These are phyloP conservation scores for Colletotrichum nymphaeae DNA, from an alignment of 2,329 filamentous ascomycete genomes.

Conservation along the genomic window DNA sequence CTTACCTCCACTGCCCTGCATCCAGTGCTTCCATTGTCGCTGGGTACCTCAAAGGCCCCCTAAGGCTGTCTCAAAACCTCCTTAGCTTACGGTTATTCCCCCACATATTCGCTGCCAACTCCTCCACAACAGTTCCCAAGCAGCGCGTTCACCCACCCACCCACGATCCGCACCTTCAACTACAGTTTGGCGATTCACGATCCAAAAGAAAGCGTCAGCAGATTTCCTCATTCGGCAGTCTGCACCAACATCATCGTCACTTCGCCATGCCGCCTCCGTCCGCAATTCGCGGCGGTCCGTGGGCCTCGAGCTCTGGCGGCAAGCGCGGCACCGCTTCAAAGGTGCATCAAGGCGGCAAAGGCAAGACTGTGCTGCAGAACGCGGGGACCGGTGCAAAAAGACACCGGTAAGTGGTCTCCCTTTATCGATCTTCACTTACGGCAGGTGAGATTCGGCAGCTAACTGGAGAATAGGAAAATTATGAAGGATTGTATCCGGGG, in stretches of 20 bases:
- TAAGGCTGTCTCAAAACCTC: no score
- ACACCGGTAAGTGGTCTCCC: conserved; percentile 39
- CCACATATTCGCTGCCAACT: no score
- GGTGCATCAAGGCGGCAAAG: conserved; percentile 15
- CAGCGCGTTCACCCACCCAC: no score
- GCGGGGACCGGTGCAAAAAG: conserved; percentile 39
- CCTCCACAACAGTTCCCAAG: no score
- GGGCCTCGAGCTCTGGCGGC: background rate
- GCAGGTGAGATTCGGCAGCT: background rate
- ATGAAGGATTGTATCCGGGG: conserved; percentile 59
- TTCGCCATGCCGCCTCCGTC: conserved; percentile 42
- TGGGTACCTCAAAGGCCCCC: no score
- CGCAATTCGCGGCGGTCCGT: conserved; percentile 45
- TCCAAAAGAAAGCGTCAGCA: background rate
- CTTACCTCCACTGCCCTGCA: background rate
- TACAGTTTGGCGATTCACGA: no score
- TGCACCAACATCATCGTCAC: background rate
- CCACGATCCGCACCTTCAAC: no score
- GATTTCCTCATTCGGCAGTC: background rate
- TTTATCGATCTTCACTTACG: background rate
- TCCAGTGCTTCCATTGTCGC: no score
- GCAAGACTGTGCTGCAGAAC: conserved; percentile 40
- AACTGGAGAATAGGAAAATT: conserved; percentile 54
- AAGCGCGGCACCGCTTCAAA: conserved; percentile 34
- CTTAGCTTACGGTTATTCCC: no score